Evolutionary conservation across 352 stramenopile genomes (phyloP), one percentile per base, ranked within the genome.

Genomic region (Globisporangium abappressorium): DNA sequence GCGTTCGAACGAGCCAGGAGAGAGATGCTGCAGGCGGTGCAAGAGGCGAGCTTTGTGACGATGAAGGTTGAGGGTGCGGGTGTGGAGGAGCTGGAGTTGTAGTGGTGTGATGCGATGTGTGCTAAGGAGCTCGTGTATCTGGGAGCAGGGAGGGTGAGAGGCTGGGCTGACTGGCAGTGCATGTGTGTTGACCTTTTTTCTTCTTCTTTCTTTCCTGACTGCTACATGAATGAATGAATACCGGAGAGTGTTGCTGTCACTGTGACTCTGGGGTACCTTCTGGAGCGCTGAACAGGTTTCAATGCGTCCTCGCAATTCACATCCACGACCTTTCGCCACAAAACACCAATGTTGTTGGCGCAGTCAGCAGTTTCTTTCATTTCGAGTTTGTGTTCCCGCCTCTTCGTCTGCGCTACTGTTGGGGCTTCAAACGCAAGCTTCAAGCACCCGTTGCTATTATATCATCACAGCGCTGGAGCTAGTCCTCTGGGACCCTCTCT

Each of bases 1-100:
- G 59, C 80, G 15, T 90, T 92, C 38, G 56, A 49, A n/a, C 33
- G 33, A 11, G 33, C 56, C 9, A 47, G 24, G n/a, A 28, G 3
- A 12, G 6, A 33, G 8, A n/a, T 62, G 33, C 33, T 62, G 20
- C 22, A n/a, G 8, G 56, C 33, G 41, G 5, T 62, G 20, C n/a
- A 20, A 12, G 56, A 49, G 2, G 56, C 56, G n/a, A 62, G 11
- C 4, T 62, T 62, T 33, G 56, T 62, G 56, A n/a, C 12, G 30
- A 33, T 33, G 30, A 33, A 33, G 30, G 30, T 33, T 5, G 30
- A 33, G 30, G 30, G 30, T 33, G 30, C 30, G 30, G 5, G 30
- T 33, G 3, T 33, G 30, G 30, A 33, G 30, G 30, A 33, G 30
- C 30, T 33, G 30, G 30, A 33, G 30, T 33, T 33, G 30, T 33